These are phyloP conservation scores for Penicillium psychrofluorescens DNA, from an alignment of 495 filamentous ascomycete species.

Conservation along the genomic window DNA sequence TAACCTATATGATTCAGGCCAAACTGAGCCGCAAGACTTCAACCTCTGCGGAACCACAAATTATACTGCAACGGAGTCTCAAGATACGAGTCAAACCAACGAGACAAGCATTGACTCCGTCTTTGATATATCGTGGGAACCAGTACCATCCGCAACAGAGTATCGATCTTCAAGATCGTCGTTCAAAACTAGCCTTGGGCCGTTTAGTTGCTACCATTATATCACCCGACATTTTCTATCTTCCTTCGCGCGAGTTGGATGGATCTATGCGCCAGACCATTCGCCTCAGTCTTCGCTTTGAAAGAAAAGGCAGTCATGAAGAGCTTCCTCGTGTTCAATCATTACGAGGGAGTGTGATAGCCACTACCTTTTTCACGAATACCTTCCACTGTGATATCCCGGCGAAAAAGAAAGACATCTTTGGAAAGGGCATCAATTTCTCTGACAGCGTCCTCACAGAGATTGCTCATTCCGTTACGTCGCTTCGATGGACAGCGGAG, in stretches of 20 bases:
- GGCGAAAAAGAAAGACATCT: constrained; percentile 5
- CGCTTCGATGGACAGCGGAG: constrained; percentile 1
- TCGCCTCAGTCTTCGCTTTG: constrained; percentile 3
- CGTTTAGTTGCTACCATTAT: constrained; percentile 50
- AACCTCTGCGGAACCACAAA: constrained; percentile 33
- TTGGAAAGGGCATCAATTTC: constrained; percentile 5
- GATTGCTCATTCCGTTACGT: constrained; percentile 1
- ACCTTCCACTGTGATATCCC: constrained; percentile 1
- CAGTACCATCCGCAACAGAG: constrained; percentile 54
- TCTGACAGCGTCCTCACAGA: not conserved
- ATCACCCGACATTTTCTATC: constrained; percentile 55
- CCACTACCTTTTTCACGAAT: constrained; percentile 9
- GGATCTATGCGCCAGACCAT: constrained; percentile 5
- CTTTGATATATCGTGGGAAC: constrained; percentile 44
- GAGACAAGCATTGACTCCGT: constrained; percentile 55
- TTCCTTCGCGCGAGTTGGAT: constrained; percentile 28
- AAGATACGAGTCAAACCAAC: constrained; percentile 62
- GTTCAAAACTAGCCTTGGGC: constrained; percentile 52
- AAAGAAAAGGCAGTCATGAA: not conserved
- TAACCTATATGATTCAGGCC: constrained; percentile 57
- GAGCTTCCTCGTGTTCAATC: constrained; percentile 4
- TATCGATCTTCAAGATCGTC: constrained; percentile 41
- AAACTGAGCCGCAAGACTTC: constrained; percentile 40
- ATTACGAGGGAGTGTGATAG: constrained; percentile 3
- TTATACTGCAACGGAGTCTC: constrained; percentile 15